phyloP scores from a whole-genome alignment of 495 filamentous ascomycete species.

The Trichocladium uniseriatum region DNA sequence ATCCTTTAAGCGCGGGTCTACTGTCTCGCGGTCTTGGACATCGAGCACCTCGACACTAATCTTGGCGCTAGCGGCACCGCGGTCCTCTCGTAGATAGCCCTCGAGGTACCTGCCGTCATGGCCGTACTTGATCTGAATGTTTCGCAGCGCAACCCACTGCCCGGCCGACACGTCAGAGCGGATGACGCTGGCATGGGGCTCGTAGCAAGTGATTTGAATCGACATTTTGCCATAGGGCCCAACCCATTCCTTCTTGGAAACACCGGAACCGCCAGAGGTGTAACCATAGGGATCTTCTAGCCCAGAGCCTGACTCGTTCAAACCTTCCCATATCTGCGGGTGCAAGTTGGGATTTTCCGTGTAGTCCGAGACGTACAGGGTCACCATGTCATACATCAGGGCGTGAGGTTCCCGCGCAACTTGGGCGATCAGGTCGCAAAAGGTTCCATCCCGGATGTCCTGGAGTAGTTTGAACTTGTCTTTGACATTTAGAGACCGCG shows the following conservation, averaged over 20 bases:
- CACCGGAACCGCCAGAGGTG: slow-evolving; percentile 1
- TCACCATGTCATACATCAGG: slow-evolving; percentile 35
- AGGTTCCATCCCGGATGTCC: slow-evolving; percentile 47
- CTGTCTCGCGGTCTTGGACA: slow-evolving; percentile 22
- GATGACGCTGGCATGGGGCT: slow-evolving; percentile 53
- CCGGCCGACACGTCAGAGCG: slow-evolving; percentile 46
- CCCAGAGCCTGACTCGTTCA: slow-evolving; percentile 20
- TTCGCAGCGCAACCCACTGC: slow-evolving; percentile 55
- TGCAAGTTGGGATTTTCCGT: slow-evolving; percentile 57
- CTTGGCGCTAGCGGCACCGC: slow-evolving; percentile 32
- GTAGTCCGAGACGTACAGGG: slow-evolving; percentile 81
- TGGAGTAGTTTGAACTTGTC: slow-evolving; percentile 57
- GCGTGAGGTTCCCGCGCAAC: slow-evolving; percentile 56
- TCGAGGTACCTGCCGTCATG: slow-evolving; percentile 50
- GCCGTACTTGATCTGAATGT: slow-evolving; percentile 60
- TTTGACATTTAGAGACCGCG: slow-evolving; percentile 33
- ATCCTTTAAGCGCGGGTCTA: slow-evolving; percentile 49
- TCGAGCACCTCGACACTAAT: slow-evolving; percentile 40
- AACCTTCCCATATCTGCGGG: slow-evolving; percentile 42
- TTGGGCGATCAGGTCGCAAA: slow-evolving; percentile 66
- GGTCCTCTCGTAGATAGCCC: slow-evolving; percentile 60
- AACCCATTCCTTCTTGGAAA: slow-evolving; percentile 41
- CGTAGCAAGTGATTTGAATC: slow-evolving; percentile 63
- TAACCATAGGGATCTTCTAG: slow-evolving; percentile 28
- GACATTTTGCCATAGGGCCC: slow-evolving; percentile 71